Base-by-base conservation (phyloP, 1,139 yeast species). In the Oligophagozyma castellii region DNA sequence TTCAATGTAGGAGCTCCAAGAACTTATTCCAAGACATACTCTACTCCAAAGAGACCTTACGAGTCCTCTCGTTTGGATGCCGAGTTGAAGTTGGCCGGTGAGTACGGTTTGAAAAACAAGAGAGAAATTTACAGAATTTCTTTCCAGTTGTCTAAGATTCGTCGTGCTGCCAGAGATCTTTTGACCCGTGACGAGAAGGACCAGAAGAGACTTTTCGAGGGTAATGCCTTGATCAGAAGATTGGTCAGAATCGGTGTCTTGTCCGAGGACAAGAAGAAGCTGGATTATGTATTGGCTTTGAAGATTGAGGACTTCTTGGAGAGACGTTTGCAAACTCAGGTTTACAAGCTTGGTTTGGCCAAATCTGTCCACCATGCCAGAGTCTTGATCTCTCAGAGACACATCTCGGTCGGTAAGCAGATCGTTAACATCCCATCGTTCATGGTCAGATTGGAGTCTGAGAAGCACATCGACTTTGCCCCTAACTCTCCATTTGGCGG, bases 271-370 rank as follows among this genome's bases (percentile, higher is more conserved):
- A 84, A 80, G 73, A 84, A 84, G 95, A 89, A 92, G 75, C 84
- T 89, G 69, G 99, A 89, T 89, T 92, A 92, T 70, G 99, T 89
- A 35, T 44, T 89, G 66, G 95, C 99, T 60, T 79, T 89, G 62
- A 79, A 81, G 67, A 69, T 83, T 58, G 98, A 89, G 74, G 98
- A 92, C 69, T 89, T 89, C 92, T 79, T 89, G 70, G 99, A 89
- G 75, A 86, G 98, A 78, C 83, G 99, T 75, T 79, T 89, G 65
- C 99, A 89, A 75, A 92, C 99, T 63, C 99, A 89, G 73, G 99
- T 89, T 51, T 89, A 89, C 95, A 89, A 89, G 76, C 79, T 84
- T 56, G 99, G 99, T 63, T 78, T 92, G 63, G 99, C 99, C 61
- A 89, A 92, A 73, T 86, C 96, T 56, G 81, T 89, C 59, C 99